A percentile compares a stretch with the other conserved stretches of the same genome.
Conservation (phyloP, 176 grass and related monocot genomes). For the Aegilops umbellulata region DNA sequence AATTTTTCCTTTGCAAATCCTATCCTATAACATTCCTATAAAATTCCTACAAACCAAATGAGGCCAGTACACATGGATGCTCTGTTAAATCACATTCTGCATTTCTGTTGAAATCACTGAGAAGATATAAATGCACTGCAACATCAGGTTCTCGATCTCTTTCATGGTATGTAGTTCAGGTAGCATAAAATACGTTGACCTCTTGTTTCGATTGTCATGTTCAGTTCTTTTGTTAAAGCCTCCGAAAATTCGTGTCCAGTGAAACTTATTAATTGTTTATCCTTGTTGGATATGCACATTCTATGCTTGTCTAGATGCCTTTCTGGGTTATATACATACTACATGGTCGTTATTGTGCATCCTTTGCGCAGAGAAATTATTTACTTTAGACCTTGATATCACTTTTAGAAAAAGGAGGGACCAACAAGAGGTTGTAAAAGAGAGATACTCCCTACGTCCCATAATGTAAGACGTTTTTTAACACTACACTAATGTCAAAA, state of each 20-base stretch:
- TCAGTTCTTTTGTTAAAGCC: background rate
- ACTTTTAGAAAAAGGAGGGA: background rate
- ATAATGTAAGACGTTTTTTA: too few relatives aligned
- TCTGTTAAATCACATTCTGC: background rate
- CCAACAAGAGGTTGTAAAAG: background rate
- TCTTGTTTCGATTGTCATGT: background rate
- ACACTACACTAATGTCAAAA: too few relatives aligned
- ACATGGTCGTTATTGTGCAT: background rate
- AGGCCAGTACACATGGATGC: background rate
- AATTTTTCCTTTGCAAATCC: too few relatives aligned
- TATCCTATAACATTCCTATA: too few relatives aligned
- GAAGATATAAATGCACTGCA: background rate
- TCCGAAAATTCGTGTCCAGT: background rate
- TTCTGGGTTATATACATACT: background rate
- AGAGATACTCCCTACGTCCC: too few relatives aligned
- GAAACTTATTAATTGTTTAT: background rate
- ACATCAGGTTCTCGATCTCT: conserved; percentile 1
- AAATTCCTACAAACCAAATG: too few relatives aligned
- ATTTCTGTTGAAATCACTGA: background rate
- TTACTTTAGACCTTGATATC: background rate
- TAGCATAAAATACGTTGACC: background rate
- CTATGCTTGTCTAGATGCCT: background rate
- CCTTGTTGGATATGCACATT: background rate
- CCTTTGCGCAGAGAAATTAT: background rate
- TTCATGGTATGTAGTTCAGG: background rate